Evolutionary conservation across 495 filamentous ascomycete genomes (phyloP).

Genomic region (Opeltia flavorubescens): DNA sequence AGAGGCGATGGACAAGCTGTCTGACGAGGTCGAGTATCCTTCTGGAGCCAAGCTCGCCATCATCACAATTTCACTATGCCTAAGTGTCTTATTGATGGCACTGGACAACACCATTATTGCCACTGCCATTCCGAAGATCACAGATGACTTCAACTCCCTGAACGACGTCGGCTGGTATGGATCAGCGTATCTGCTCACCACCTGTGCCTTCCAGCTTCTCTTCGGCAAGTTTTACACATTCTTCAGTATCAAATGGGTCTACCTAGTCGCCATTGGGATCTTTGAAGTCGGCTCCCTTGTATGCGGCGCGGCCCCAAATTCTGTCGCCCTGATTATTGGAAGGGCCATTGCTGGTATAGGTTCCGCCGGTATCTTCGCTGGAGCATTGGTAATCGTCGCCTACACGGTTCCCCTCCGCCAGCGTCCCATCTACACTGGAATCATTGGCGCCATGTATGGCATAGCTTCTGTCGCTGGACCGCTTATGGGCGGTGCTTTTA

Average conservation of each 20-base stretch:
- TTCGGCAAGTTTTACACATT: constrained; percentile 73
- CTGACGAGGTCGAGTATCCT: constrained; percentile 21
- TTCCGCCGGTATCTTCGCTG: constrained; percentile 68
- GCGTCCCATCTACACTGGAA: constrained; percentile 57
- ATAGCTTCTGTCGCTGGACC: constrained; percentile 67
- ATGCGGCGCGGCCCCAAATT: constrained; percentile 65
- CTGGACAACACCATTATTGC: constrained; percentile 72
- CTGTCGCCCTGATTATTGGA: constrained; percentile 64
- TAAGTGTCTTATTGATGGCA: constrained; percentile 53
- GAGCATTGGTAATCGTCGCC: constrained; percentile 65
- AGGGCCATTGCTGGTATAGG: constrained; percentile 80
- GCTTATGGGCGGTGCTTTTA: constrained; percentile 52
- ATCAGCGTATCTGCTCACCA: constrained; percentile 58
- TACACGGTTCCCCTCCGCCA: constrained; percentile 58
- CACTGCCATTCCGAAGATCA: constrained; percentile 74
- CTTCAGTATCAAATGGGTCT: constrained; percentile 61
- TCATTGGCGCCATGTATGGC: constrained; percentile 70
- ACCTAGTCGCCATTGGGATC: constrained; percentile 52
- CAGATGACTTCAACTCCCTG: constrained; percentile 61
- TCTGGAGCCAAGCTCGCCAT: constrained; percentile 31
- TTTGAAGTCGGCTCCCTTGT: constrained; percentile 83
- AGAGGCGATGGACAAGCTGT: constrained; percentile 13
- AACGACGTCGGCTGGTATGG: constrained; percentile 77
- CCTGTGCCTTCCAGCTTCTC: constrained; percentile 53
- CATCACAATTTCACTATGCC: constrained; percentile 44